Conservation (phyloP, 208 protist species). For the Leishmania tarentolae region DNA sequence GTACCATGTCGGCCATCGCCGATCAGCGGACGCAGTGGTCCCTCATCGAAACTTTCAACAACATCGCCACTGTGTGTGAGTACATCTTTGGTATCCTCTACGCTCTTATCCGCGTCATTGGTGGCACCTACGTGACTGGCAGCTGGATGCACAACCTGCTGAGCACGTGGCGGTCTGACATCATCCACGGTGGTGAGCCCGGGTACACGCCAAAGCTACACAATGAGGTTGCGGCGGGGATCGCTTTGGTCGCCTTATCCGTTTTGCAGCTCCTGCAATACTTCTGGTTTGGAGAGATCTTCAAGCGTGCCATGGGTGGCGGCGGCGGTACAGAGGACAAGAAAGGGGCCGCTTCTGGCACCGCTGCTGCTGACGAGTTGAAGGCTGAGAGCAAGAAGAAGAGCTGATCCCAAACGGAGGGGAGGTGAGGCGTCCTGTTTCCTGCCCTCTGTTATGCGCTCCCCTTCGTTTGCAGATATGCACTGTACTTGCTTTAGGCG, state of each 20-base stretch:
- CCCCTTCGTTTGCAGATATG: not conserved
- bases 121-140: conserved; percentile 56
- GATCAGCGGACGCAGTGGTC: conserved; percentile 24
- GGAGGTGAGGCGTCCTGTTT: not conserved
- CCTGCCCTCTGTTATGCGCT: no score
- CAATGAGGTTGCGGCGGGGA: conserved; percentile 51
- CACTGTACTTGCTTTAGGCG: not conserved
- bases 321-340: not conserved
- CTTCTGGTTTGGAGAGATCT: conserved; percentile 76
- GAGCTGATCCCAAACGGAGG: not conserved
- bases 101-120: conserved; percentile 68
- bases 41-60: conserved; percentile 23
- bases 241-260: conserved; percentile 53
- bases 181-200: conserved; percentile 25
- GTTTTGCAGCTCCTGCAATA: conserved; percentile 79
- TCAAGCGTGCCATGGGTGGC: conserved; percentile 43
- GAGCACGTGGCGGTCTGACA: conserved; percentile 33
- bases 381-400: not conserved
- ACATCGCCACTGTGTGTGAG: conserved; percentile 37
- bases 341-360: not conserved
- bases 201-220: conserved; percentile 50
- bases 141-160: conserved; percentile 46
- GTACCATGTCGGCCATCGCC: conserved; percentile 31
- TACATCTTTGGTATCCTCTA: conserved; percentile 71
- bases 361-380: not conserved